Percentiles rank a stretch among this genome's conserved stretches.
phyloP scores from a whole-genome alignment of 257 asterid genomes.

The Solanum okadae region DNA sequence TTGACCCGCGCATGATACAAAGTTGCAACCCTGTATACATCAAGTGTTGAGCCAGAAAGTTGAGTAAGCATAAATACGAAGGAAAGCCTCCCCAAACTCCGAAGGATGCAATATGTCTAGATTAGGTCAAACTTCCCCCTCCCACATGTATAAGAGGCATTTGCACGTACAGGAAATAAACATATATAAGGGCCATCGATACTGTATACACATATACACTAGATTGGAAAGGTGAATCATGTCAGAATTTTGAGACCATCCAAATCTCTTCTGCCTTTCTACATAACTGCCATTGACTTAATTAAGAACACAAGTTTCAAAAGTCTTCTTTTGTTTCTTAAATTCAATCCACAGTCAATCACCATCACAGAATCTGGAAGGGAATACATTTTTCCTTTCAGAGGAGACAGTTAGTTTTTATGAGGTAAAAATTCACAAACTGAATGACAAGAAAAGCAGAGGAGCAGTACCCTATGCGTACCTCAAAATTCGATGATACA shows the following conservation, averaged over 20 bases:
- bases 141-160: background rate
- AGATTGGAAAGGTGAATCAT: background rate
- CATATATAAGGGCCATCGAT: background rate
- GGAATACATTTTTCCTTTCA: background rate
- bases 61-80: background rate
- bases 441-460: background rate
- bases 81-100: background rate
- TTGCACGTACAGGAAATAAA: background rate
- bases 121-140: background rate
- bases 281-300: background rate
- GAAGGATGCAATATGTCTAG: background rate
- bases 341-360: background rate
- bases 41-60: background rate
- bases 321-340: background rate
- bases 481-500: constrained; percentile 97
- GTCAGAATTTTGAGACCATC: background rate
- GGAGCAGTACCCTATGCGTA: constrained; percentile 10
- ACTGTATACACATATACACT: background rate
- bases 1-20: background rate
- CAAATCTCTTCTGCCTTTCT: background rate
- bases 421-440: background rate
- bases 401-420: background rate
- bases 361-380: background rate
- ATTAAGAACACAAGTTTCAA: background rate
- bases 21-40: background rate